Evolutionary conservation across 2,329 filamentous ascomycete genomes (phyloP).

Genomic region (Xylariales sp.): DNA sequence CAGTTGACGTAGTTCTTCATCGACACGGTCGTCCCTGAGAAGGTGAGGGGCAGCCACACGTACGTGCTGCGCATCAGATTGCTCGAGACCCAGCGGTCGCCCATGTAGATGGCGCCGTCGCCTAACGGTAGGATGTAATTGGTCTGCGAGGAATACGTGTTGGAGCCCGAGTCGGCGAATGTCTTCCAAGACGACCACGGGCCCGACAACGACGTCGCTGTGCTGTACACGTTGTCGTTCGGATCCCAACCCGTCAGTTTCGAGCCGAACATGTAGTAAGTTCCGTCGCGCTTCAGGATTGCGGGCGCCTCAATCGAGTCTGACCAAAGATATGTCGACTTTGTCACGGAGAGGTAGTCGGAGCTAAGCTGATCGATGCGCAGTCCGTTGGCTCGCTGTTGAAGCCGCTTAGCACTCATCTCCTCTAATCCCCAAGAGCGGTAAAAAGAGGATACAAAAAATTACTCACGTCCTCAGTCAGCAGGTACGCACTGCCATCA

Average conservation of each 20-base stretch:
- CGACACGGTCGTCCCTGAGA: constrained; percentile 63
- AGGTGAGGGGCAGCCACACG: constrained; percentile 70
- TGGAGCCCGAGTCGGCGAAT: constrained; percentile 67
- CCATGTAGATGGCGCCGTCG: constrained; percentile 67
- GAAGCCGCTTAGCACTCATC: background rate
- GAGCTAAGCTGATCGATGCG: constrained; percentile 67
- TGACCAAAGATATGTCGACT: constrained; percentile 62
- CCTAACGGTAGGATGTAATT: constrained; percentile 65
- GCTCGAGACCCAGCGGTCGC: constrained; percentile 72
- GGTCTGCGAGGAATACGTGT: constrained; percentile 71
- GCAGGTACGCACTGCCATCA: constrained; percentile 45
- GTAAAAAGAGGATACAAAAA: background rate
- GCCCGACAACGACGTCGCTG: constrained; percentile 65
- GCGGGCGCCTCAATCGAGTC: constrained; percentile 72
- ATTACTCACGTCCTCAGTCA: constrained; percentile 42
- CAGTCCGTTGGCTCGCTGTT: constrained; percentile 65
- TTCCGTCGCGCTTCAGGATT: constrained; percentile 67
- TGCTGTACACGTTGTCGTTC: constrained; percentile 74
- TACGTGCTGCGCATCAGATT: constrained; percentile 72
- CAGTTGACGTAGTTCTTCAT: constrained; percentile 67
- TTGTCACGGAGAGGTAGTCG: constrained; percentile 66
- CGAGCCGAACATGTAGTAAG: constrained; percentile 75
- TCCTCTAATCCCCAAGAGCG: background rate
- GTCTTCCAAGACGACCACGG: constrained; percentile 71
- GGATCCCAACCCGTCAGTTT: constrained; percentile 67